Base-by-base conservation (phyloP, 2,329 filamentous ascomycete species). In the Xenoacremonium recifei region DNA sequence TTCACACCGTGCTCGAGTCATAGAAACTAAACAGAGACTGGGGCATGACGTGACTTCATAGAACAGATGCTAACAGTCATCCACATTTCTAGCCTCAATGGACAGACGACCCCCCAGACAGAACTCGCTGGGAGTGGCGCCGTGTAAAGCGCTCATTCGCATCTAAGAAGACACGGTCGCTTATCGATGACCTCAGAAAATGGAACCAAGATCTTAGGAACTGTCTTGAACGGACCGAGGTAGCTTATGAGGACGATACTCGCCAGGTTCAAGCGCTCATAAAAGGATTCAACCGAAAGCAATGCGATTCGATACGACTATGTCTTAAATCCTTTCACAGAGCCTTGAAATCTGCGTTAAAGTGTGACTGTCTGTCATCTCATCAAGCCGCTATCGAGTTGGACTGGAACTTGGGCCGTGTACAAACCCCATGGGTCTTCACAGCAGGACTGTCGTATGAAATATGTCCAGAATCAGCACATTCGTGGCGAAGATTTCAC, bases 311-410 rank as follows among this genome's bases (percentile, higher is more conserved):
- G 5, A 36, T 41, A 27, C 23, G 23, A 27, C 13, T 13, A 27
- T 27, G 23, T 27, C 23, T 27, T 9, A 27, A 27, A 13, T 27
- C 23, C 13, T 27, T 27, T 13, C 23, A 27, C 13, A 9, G 23
- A 27, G 23, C 23, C 9, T 27, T 27, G 23, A 13, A 13, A 13
- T 9, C 23, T 27, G 23, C 23, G 23, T 27, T 27, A 13, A 27
- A 27, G 6, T 41, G 39, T 21, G 13, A n/a, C 21, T 41, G 39
- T 15, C 21, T n/a, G 17, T 13, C 34, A 5, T 21, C 39, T 7
- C 39, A 41, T 17, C 33, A 41, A 29, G 39, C 39, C 18, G 23
- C 39, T 9, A 36, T 41, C 20, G 39, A 41, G 9, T 18, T 41
- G 3, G 39, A 41, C 19, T 41, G 39, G 39, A 27, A 27, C 13